Base-by-base conservation (phyloP, 1,139 yeast species). In the Magnusiomyces tetraspermus region DNA sequence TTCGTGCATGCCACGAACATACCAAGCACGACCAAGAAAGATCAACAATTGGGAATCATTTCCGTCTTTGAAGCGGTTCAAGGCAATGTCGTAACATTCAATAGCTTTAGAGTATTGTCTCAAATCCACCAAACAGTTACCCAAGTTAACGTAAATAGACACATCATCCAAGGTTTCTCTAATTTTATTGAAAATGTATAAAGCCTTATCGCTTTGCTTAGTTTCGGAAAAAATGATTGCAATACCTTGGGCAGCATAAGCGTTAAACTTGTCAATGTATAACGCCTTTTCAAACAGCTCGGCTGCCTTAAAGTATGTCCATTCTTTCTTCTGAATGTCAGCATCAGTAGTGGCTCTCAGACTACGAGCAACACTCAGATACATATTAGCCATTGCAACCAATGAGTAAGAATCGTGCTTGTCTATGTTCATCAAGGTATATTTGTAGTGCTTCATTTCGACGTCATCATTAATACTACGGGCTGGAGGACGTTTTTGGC, bases 181-280 rank as follows among this genome's bases (percentile, higher is more conserved):
- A 52, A 90, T 82, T 61, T 90, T 89, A 68, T 95, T 79, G 64
- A 94, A 82, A 51, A 89, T 83, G 60, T 88, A 95, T 63, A 89
- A 75, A 0, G 97, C 96, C 58, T 83, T 76, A 43, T 79, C 82
- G 23, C 80, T 71, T 56, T 87, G 83, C 62, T 85, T 86, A 63
- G 85, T 85, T 62, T 90, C 97, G 23, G 95, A 95, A 67, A 88
- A 85, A 11, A 90, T 81, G 52, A 92, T 89, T 1, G 97, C 98
- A 58, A 94, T 76, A 51, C 99, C 99, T 68, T 92, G 98, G 0
- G 98, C 98, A 1, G 97, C 99, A 71, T 84, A 92, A 1, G 92
- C 95, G 66, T 92, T 88, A 60, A 78, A 76, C 4, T 92, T 79
- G 69, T 92, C 98, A 38, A 89, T 73, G 50, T 85, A 83, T 54